phyloP scores from a whole-genome alignment of 139 green algal species.

The Volvox africanus region DNA sequence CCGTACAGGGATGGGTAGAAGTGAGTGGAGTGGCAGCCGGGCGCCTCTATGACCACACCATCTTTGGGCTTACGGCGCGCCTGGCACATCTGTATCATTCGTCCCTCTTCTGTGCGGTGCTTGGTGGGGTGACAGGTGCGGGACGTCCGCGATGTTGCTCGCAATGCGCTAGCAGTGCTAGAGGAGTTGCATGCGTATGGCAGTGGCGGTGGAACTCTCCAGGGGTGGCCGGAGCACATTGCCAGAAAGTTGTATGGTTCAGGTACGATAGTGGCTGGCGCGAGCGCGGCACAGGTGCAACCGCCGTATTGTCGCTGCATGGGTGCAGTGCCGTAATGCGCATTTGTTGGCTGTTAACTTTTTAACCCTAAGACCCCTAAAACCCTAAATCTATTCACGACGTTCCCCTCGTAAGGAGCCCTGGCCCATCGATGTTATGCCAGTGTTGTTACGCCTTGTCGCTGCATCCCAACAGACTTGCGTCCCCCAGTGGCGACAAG shows the following conservation, averaged over 20 bases:
- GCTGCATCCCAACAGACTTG: background rate
- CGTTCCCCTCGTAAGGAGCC: no score
- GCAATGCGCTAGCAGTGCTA: slow-evolving; percentile 46
- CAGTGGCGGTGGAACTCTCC: slow-evolving; percentile 29
- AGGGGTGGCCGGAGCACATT: slow-evolving; percentile 52
- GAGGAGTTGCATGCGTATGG: slow-evolving; percentile 56
- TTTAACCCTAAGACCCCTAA: no score
- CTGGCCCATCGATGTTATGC: no score
- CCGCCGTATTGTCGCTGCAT: background rate
- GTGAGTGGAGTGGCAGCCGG: no score
- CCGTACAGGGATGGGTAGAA: no score
- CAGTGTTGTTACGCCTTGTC: background rate
- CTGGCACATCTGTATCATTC: no score
- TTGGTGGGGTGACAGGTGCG: slow-evolving; percentile 45
- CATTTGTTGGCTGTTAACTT: no score
- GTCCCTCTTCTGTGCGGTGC: no score
- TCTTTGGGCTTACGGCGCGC: no score
- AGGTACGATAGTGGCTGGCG: background rate
- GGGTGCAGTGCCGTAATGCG: no score
- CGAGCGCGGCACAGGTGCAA: background rate
- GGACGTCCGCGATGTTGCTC: slow-evolving; percentile 56
- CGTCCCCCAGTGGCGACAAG: background rate
- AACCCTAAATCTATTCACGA: no score
- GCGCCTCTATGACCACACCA: no score
- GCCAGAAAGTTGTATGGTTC: background rate